Evolutionary conservation across 805 yeast species (phyloP).

Genomic region (Yarrowia sp.): DNA sequence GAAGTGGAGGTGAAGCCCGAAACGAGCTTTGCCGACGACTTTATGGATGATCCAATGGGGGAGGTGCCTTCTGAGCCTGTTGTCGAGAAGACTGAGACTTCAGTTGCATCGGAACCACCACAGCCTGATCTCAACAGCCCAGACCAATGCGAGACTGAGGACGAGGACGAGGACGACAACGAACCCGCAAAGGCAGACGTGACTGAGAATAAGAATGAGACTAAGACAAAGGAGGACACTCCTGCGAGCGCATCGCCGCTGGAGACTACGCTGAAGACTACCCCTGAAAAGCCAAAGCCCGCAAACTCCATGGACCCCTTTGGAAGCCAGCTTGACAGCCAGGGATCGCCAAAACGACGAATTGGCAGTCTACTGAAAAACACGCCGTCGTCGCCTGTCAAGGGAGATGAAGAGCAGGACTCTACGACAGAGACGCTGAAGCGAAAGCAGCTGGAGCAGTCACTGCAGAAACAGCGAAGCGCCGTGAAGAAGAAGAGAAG

Average conservation of each 20-base stretch:
- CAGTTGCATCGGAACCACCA: too few relatives aligned
- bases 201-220: conserved; percentile 4
- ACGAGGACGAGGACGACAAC: not conserved
- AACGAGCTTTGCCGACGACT: not conserved
- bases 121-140: not conserved
- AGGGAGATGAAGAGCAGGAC: not conserved
- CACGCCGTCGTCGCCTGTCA: not conserved
- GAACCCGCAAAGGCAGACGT: too few relatives aligned
- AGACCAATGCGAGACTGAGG: conserved; percentile 5
- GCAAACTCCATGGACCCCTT: not conserved
- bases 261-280: too few relatives aligned
- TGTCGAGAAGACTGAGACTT: not conserved
- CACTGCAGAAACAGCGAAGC: not conserved
- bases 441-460: conserved; percentile 3
- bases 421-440: not conserved
- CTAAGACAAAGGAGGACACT: not conserved
- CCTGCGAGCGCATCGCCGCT: not conserved
- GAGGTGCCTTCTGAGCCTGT: not conserved
- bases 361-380: not conserved
- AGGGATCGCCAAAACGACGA: conserved; percentile 4
- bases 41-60: not conserved
- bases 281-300: not conserved
- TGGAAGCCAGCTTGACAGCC: not conserved
- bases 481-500: conserved; percentile 1
- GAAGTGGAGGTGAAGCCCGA: not conserved